Conservation (phyloP, 2,329 filamentous ascomycete genomes). For the Alternaria dauci region DNA sequence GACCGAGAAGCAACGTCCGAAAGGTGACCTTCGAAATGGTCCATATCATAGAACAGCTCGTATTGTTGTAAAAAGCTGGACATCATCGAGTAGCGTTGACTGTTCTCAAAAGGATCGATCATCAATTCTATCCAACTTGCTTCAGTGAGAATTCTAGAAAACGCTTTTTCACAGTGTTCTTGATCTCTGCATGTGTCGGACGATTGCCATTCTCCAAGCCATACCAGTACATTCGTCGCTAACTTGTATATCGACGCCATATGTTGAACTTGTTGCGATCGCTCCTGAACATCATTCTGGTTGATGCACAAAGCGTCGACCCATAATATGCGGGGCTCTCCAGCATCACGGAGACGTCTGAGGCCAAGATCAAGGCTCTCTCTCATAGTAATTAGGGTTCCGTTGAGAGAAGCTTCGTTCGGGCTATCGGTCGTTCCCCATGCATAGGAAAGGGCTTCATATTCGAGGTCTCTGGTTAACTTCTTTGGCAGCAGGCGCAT, state of each 20-base stretch:
- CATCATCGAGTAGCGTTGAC: not conserved
- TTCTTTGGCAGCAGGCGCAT: not conserved
- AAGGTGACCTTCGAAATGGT: not conserved
- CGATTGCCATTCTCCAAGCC: not conserved
- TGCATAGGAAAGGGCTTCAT: not conserved
- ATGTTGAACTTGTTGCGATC: not conserved
- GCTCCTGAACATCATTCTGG: not conserved
- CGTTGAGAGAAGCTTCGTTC: not conserved
- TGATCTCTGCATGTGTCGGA: no score
- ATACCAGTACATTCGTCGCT: not conserved
- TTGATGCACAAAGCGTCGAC: not conserved
- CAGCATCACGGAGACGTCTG: not conserved
- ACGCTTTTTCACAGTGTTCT: not conserved
- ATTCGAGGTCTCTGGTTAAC: not conserved
- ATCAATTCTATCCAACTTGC: not conserved
- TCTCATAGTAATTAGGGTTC: fast-evolving
- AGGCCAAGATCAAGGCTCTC: not conserved
- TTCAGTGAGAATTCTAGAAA: not conserved
- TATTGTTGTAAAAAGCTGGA: not conserved
- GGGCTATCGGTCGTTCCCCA: not conserved
- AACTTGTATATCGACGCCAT: not conserved
- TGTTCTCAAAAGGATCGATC: no score
- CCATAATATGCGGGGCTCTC: not conserved
- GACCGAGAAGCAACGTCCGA: not conserved
- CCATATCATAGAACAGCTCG: not conserved